Evolutionary conservation across 345 rosid species (phyloP), one percentile per base, ranked within the genome.

Genomic region (Gossypium bickii): DNA sequence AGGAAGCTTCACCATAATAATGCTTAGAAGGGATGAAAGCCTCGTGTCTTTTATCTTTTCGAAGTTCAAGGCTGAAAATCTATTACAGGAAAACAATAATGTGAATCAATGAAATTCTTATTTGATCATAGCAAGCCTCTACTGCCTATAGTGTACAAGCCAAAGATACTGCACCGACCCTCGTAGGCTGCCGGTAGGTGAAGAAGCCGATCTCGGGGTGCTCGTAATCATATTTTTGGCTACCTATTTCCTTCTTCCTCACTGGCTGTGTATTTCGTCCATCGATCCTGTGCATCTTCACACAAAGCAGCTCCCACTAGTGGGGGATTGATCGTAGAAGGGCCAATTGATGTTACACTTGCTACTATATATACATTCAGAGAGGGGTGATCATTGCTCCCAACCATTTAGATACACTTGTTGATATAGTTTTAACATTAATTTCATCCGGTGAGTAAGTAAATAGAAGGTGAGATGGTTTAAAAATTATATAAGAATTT

Each of bases 201-300:
- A 89, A 83, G 92, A 88, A 84, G 92, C 94, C 59, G 92, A 89
- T 82, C 92, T 88, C 29, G 89, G 90, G 18, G 60, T 56, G 10
- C 13, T 18, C 60, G 60, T 56, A 18, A 29, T 29, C 38, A 29
- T 29, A 29, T 56, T 56, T 56, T n/a, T 56, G 2, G 27, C 60
- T 11, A 56, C 10, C 27, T 9, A 56, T 25, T 56, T 56, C 3
- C 24, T 56, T 57, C 29, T 57, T 57, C 62, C 62, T 22, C 29
- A 57, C 29, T 18, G 60, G 12, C 15, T 57, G 5, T 57, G 62
- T 10, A 56, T 56, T n/a, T 56, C 20, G 20, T 56, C 60, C 4
- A 56, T 56, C 24, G 2, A 55, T 11, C 11, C 59, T 18, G 10
- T n/a, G 12, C 25, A 56, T 56, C 27, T 9, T 9, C 60, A 9